Evolutionary conservation across 1,139 yeast species (phyloP).

Genomic region (Debaryomyces psychrophilus): DNA sequence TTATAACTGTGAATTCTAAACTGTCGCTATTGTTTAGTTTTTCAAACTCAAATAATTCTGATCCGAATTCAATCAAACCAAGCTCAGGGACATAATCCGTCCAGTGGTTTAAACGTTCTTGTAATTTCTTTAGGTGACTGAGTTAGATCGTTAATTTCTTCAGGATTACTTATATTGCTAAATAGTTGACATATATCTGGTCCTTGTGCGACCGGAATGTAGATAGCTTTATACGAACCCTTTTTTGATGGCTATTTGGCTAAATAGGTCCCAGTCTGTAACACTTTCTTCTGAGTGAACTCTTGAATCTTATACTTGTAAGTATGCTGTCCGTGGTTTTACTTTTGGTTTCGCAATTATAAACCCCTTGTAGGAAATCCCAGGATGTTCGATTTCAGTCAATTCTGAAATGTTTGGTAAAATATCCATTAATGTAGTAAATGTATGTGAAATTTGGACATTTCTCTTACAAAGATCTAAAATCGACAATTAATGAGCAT

Average conservation of each 20-base stretch:
- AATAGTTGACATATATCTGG: slow-evolving; percentile 55
- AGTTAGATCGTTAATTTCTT: slow-evolving; percentile 50
- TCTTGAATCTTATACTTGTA: slow-evolving; percentile 25
- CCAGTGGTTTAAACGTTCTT: slow-evolving; percentile 52
- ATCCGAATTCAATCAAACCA: slow-evolving; percentile 46
- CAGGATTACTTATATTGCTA: slow-evolving; percentile 46
- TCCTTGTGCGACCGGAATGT: slow-evolving; percentile 53
- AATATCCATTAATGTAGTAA: slow-evolving; percentile 60
- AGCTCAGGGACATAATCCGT: slow-evolving; percentile 56
- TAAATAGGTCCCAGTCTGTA: slow-evolving; percentile 62
- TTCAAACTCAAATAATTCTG: slow-evolving; percentile 10
- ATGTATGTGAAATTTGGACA: slow-evolving; percentile 39
- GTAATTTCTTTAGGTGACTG: slow-evolving; percentile 34
- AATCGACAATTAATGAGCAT: slow-evolving; percentile 50
- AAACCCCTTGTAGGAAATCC: slow-evolving; percentile 38
- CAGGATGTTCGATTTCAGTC: slow-evolving; percentile 51
- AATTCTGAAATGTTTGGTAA: slow-evolving; percentile 55
- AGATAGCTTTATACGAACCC: slow-evolving; percentile 56
- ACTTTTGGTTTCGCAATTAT: slow-evolving; percentile 45
- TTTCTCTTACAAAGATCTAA: slow-evolving; percentile 19
- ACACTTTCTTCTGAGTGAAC: slow-evolving; percentile 50
- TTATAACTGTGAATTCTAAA: background rate
- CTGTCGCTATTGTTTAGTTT: slow-evolving; percentile 2
- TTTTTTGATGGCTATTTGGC: slow-evolving; percentile 56
- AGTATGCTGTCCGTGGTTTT: slow-evolving; percentile 40